Evolutionary conservation across 2,329 filamentous ascomycete species (phyloP).

Genomic region (Epichloe sp.): DNA sequence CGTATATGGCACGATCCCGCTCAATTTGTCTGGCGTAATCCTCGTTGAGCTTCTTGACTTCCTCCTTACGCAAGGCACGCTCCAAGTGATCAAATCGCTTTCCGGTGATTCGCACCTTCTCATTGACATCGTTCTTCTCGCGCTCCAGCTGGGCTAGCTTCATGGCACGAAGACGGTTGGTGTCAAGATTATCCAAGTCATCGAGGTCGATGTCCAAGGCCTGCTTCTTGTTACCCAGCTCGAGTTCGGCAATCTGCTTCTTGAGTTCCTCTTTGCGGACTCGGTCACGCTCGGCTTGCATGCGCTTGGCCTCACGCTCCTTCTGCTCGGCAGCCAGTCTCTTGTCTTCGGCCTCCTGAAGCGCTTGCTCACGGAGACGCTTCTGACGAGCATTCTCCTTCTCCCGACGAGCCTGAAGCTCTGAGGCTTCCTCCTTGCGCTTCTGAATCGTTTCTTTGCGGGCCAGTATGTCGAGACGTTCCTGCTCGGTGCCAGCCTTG

Average conservation of each 20-base stretch:
- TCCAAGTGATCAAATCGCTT: conserved; percentile 97
- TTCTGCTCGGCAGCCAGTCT: conserved; percentile 85
- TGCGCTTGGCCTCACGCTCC: conserved; percentile 74
- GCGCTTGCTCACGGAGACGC: conserved; percentile 71
- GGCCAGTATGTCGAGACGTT: conserved; percentile 73
- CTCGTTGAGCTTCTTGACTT: conserved; percentile 75
- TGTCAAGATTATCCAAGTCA: conserved; percentile 76
- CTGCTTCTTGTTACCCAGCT: conserved; percentile 59
- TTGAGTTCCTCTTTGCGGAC: conserved; percentile 89
- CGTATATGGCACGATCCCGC: conserved; percentile 65
- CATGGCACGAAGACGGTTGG: conserved; percentile 79
- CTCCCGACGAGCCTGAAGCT: conserved; percentile 75
- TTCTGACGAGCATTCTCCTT: conserved; percentile 87
- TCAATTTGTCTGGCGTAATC: conserved; percentile 80
- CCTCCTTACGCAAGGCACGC: conserved; percentile 91
- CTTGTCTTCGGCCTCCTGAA: conserved; percentile 79
- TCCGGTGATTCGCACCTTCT: conserved; percentile 79
- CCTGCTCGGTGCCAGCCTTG: conserved; percentile 77
- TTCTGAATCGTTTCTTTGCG: conserved; percentile 88
- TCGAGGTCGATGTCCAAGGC: conserved; percentile 61
- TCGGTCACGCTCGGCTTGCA: conserved; percentile 77
- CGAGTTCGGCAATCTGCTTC: conserved; percentile 82
- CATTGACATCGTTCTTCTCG: conserved; percentile 92
- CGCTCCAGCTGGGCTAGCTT: conserved; percentile 93
- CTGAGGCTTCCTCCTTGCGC: conserved; percentile 91